Conservation (phyloP, 371 early-diverging fungal species). For the Zopfochytrium polystomum region DNA sequence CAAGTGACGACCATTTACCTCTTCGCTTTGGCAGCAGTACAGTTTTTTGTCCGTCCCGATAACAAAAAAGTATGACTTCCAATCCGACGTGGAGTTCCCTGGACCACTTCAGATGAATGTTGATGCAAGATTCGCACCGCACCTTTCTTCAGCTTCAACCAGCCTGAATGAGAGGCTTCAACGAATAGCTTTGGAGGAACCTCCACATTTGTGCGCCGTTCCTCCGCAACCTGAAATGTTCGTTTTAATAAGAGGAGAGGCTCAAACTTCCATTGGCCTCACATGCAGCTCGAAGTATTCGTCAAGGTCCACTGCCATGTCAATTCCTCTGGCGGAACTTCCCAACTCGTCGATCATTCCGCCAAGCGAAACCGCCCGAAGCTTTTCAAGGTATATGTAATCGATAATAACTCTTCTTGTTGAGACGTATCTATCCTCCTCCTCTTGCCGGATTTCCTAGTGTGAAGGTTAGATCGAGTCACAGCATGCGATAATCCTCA, state of each 20-base stretch:
- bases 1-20: too few species aligned
- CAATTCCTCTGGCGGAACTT: constrained; percentile 21
- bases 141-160: too few species aligned
- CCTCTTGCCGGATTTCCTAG: constrained; percentile 28
- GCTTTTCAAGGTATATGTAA: constrained; percentile 27
- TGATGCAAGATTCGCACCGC: too few species aligned
- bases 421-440: constrained; percentile 29
- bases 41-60: constrained; percentile 25
- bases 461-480: not conserved
- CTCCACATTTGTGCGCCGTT: too few species aligned
- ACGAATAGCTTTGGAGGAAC: too few species aligned
- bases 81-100: too few species aligned
- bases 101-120: too few species aligned
- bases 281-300: constrained; percentile 32
- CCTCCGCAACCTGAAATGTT: too few species aligned
- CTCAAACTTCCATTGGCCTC: not conserved
- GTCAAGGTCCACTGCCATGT: constrained; percentile 34
- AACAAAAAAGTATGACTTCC: constrained; percentile 34
- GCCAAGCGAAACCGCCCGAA: constrained; percentile 8
- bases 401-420: constrained; percentile 29
- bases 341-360: constrained; percentile 11
- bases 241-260: too few species aligned
- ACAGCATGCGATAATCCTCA: not conserved
- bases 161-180: too few species aligned
- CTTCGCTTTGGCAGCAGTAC: constrained; percentile 31